phyloP scores from a whole-genome alignment of 2,329 filamentous ascomycete genomes.

The Cordyceps pruinosa region DNA sequence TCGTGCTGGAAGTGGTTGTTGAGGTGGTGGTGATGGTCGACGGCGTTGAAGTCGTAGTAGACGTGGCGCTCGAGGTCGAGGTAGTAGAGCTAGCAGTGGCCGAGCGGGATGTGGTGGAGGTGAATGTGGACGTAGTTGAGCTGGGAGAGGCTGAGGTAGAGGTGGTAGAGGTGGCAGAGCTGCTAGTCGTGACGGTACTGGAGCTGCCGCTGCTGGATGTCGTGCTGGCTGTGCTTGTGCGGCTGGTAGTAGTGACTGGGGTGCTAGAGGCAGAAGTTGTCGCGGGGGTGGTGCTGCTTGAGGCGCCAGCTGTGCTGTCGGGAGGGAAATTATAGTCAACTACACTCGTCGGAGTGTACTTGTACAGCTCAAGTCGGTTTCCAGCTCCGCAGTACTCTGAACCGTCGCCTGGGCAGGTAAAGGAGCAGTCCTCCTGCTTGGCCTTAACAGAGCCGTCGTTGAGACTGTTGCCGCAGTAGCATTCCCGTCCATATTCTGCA shows the following conservation, averaged over 20 bases:
- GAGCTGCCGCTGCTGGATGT: background rate
- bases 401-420: conserved; percentile 26
- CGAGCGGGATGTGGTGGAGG: background rate
- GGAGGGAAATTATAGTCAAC: background rate
- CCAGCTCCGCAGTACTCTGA: conserved; percentile 30
- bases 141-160: background rate
- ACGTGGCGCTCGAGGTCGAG: background rate
- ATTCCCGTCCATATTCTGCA: conserved; percentile 30
- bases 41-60: background rate
- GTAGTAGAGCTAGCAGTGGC: background rate
- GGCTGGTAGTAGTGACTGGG: background rate
- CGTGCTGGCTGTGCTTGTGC: background rate
- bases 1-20: background rate
- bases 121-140: background rate
- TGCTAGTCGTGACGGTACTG: background rate
- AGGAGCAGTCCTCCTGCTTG: conserved; percentile 27
- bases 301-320: background rate
- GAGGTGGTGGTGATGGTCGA: background rate
- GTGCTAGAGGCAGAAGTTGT: conserved; percentile 2
- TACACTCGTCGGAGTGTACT: conserved; percentile 9
- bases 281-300: background rate
- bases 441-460: conserved; percentile 23
- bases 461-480: conserved; percentile 31
- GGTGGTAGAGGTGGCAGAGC: background rate
- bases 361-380: conserved; percentile 28